A percentile compares a stretch with the other conserved stretches of the same genome.
phyloP scores from a whole-genome alignment of 805 yeast species.

The Ogataea neopini region DNA sequence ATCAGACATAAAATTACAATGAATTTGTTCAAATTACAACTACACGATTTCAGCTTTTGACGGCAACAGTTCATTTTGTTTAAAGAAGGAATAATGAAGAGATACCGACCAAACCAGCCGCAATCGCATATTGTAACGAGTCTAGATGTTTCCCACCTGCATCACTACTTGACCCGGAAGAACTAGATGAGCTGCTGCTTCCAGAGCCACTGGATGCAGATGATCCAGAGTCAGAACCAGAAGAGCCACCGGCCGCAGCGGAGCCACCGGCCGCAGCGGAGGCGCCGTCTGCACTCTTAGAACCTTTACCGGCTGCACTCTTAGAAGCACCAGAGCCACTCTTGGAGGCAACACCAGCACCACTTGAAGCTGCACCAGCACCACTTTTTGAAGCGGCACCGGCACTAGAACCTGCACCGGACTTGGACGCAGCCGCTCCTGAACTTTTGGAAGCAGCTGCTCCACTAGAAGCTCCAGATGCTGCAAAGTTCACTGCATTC shows the following conservation, averaged over 20 bases:
- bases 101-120: slow-evolving; percentile 25
- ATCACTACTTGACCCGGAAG: slow-evolving; percentile 16
- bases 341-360: slow-evolving; percentile 15
- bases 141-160: slow-evolving; percentile 16
- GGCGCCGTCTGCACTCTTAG: slow-evolving; percentile 7
- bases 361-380: slow-evolving; percentile 10
- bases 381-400: slow-evolving; percentile 6
- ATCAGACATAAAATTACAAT: neutral
- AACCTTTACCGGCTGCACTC: slow-evolving; percentile 14
- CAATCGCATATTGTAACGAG: slow-evolving; percentile 18
- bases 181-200: slow-evolving; percentile 4
- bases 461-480: slow-evolving; percentile 9
- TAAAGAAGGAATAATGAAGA: slow-evolving; percentile 28
- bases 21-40: slow-evolving; percentile 1
- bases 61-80: neutral
- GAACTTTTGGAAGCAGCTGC: slow-evolving; percentile 17
- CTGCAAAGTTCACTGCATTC: neutral
- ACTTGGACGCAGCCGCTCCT: slow-evolving; percentile 9
- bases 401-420: slow-evolving; percentile 8
- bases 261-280: slow-evolving; percentile 7
- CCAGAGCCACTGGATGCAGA: neutral
- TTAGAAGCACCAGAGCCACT: slow-evolving; percentile 10
- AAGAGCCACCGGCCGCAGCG: slow-evolving; percentile 6
- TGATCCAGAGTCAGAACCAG: slow-evolving; percentile 4
- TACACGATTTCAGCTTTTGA: neutral